These are phyloP conservation scores for Collariella sp. DNA, from an alignment of 495 filamentous ascomycete species.

Conservation along the genomic window DNA sequence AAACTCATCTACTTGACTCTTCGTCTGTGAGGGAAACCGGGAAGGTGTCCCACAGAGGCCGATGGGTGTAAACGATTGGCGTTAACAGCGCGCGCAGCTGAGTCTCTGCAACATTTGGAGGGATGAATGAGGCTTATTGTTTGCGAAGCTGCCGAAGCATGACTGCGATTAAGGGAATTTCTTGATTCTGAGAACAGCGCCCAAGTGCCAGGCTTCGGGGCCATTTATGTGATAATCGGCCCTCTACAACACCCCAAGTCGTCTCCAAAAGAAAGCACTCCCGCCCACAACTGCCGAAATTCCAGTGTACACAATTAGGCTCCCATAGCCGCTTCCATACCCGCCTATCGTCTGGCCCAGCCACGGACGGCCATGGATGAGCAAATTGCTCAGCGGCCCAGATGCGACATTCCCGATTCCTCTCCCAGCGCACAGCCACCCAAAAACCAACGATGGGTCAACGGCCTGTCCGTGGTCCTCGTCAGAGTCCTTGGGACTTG, in stretches of 20 bases:
- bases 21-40: too few relatives aligned
- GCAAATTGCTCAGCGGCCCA: not conserved
- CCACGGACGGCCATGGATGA: not conserved
- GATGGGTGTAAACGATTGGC: too few relatives aligned
- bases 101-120: too few relatives aligned
- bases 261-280: not conserved
- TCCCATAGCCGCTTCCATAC: constrained; percentile 2
- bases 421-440: not conserved
- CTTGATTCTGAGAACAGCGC: too few relatives aligned
- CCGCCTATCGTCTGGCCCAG: not conserved
- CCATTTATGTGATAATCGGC: too few relatives aligned
- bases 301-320: constrained; percentile 1
- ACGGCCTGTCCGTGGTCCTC: not conserved
- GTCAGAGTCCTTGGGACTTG: not conserved
- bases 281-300: not conserved
- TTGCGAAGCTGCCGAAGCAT: too few relatives aligned
- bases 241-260: not conserved
- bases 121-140: too few relatives aligned
- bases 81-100: too few relatives aligned
- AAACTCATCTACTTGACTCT: too few relatives aligned
- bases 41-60: too few relatives aligned
- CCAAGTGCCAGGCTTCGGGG: too few relatives aligned
- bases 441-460: not conserved
- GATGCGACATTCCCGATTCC: not conserved
- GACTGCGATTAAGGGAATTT: too few relatives aligned